A percentile compares a stretch with the other conserved stretches of the same genome.
Conservation (phyloP, 1,284 basidiomycete genomes). For the Vanrija pseudolonga region DNA sequence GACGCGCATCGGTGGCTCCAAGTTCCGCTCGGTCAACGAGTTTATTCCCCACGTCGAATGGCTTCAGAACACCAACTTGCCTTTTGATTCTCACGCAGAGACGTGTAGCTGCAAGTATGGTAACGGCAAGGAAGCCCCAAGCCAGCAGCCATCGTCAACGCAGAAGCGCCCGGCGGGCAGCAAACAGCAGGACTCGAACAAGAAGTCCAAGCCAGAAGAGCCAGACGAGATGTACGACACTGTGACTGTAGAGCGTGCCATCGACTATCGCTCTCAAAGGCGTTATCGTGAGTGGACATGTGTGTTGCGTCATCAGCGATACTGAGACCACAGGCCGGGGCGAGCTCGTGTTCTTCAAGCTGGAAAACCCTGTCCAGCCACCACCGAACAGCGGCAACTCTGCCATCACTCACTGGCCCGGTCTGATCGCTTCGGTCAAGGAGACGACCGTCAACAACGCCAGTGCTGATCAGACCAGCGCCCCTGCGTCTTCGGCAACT, state of each 20-base stretch:
- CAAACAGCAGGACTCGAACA: background rate
- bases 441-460: background rate
- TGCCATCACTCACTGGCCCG: constrained; percentile 43
- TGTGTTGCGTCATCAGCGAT: background rate
- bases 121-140: background rate
- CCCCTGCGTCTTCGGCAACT: constrained; percentile 8
- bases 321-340: constrained; percentile 26
- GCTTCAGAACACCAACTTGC: constrained; percentile 30
- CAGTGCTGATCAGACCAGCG: background rate
- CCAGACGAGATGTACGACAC: background rate
- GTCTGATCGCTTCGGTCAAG: constrained; percentile 20
- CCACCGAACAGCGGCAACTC: constrained; percentile 15
- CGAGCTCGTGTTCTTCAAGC: constrained; percentile 39
- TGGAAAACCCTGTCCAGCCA: constrained; percentile 21
- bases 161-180: background rate
- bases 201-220: background rate
- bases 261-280: constrained; percentile 14
- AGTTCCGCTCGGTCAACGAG: constrained; percentile 27
- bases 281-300: constrained; percentile 8
- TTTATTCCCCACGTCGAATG: constrained; percentile 35
- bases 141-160: background rate
- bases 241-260: constrained; percentile 10
- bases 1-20: constrained; percentile 1
- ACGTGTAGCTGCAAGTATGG: constrained; percentile 31
- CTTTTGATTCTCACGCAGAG: constrained; percentile 26